Evolutionary conservation across 2,329 filamentous ascomycete genomes (phyloP).

Genomic region (Scedosporium minutisporum): DNA sequence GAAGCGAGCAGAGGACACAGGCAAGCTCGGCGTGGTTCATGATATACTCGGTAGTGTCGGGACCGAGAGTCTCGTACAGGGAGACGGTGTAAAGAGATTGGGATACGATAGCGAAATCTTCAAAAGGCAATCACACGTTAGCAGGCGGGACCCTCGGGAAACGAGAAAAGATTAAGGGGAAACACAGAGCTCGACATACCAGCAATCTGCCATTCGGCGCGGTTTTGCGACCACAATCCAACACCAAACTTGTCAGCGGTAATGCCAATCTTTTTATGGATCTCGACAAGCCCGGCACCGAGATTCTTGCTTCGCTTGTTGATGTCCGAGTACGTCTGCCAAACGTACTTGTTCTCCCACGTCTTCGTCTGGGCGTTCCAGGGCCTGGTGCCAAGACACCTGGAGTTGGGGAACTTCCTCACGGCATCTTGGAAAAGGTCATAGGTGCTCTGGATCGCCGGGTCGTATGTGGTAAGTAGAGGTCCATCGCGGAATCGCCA

Average conservation of each 20-base stretch:
- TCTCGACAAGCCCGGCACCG: constrained; percentile 73
- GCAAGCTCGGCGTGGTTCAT: constrained; percentile 77
- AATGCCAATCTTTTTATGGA: constrained; percentile 66
- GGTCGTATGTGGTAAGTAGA: constrained; percentile 63
- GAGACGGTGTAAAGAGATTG: constrained; percentile 86
- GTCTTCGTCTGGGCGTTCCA: constrained; percentile 67
- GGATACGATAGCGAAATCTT: constrained; percentile 77
- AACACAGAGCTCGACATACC: constrained; percentile 31
- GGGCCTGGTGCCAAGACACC: constrained; percentile 69
- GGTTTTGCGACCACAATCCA: constrained; percentile 79
- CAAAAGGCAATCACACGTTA: not conserved
- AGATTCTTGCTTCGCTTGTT: constrained; percentile 71
- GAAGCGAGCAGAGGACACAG: constrained; percentile 68
- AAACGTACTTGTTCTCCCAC: constrained; percentile 66
- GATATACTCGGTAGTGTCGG: constrained; percentile 88
- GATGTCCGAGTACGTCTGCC: constrained; percentile 76
- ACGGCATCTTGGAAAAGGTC: constrained; percentile 68
- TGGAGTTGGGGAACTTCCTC: constrained; percentile 52
- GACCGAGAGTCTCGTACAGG: constrained; percentile 90
- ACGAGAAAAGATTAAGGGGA: not conserved
- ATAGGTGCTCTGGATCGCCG: constrained; percentile 61
- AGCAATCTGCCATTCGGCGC: constrained; percentile 79
- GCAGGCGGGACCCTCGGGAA: not conserved
- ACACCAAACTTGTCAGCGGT: constrained; percentile 57
- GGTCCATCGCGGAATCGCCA: constrained; percentile 65